Base-by-base conservation (phyloP, 306 rosid species). In the Lablab purpureus region DNA sequence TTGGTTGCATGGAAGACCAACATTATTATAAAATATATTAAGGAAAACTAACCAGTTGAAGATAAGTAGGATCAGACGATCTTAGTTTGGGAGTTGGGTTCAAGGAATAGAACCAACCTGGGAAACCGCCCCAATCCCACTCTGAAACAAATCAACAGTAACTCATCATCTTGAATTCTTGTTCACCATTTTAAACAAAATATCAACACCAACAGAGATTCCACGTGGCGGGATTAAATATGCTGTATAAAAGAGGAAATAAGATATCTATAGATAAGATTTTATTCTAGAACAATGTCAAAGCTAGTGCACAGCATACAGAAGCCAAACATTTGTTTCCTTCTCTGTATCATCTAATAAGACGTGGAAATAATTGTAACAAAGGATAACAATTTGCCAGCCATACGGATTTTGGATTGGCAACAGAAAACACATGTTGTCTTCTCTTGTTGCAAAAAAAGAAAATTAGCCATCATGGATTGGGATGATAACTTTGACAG, bases 91-190 rank as follows among this genome's bases (percentile, higher is more conserved):
- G 87, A 79, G 94, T 75, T 66, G 97, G 97, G 67, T 83, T 77
- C 81, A 77, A 83, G 69, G 89, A 81, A 81, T 85, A 87, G 67
- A 95, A 84, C 98, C 99, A 95, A 78, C 90, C 90, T 75, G 98
- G 98, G 80, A 92, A 91, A 73, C 98, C 99, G 13, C 99, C 99
- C 67, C 91, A 88, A 78, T 95, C 97, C 99, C 99, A 95, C 90
- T 92, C 98, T 95, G 91, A 86, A 87, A 79, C 58, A 83, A 73
- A 87, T 67, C 74, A 76, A 45, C 43, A 75, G 59, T 58, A 41
- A 77, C 11, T 47, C 37, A 47, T 80, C 56, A 76, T 71, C 34
- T 62, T 30, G 51, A 79, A 79, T 58, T 78, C 40, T 56, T 58
- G 50, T 49, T 58, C 71, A 52, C 49, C 71, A 34, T 74, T 69